These are phyloP conservation scores for Chlorophyllum brunneum DNA, from an alignment of 768 basidiomycete species.

Conservation along the genomic window DNA sequence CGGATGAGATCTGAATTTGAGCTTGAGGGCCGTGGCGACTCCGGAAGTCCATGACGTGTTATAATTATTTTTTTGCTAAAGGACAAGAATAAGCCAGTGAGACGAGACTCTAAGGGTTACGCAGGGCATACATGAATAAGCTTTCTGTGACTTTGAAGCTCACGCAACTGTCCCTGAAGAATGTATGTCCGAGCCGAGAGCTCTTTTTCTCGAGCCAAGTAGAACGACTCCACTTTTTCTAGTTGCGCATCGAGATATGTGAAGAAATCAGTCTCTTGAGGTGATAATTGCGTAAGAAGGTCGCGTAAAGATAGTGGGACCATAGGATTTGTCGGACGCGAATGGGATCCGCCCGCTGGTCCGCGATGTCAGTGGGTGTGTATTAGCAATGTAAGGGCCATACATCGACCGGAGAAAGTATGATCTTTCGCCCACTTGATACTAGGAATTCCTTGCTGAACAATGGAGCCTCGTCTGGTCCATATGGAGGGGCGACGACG, in stretches of 20 bases:
- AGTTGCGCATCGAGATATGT: constrained; percentile 72
- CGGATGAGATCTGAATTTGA: constrained; percentile 3
- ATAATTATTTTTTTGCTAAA: constrained; percentile 17
- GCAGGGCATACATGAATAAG: constrained; percentile 47
- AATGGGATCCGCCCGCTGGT: background rate
- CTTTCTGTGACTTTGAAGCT: constrained; percentile 67
- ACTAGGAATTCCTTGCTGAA: background rate
- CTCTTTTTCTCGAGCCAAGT: constrained; percentile 62
- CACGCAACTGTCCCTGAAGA: constrained; percentile 67
- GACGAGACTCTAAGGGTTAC: background rate
- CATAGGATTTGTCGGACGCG: constrained; percentile 17
- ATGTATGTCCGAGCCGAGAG: constrained; percentile 43
- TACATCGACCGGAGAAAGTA: constrained; percentile 13
- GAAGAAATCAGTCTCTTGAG: constrained; percentile 70
- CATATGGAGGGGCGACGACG: constrained; percentile 2
- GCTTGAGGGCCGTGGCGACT: constrained; percentile 15
- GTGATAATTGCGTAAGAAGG: constrained; percentile 52
- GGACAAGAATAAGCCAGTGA: background rate
- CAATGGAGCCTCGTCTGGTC: constrained; percentile 1
- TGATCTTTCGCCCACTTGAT: constrained; percentile 1
- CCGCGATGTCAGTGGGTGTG: background rate
- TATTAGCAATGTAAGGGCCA: background rate
- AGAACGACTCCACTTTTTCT: constrained; percentile 85
- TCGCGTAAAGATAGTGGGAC: constrained; percentile 36
- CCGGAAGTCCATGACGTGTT: constrained; percentile 17